Base-by-base conservation (phyloP, 768 basidiomycete species). In the Gloeophyllum trabeum region DNA sequence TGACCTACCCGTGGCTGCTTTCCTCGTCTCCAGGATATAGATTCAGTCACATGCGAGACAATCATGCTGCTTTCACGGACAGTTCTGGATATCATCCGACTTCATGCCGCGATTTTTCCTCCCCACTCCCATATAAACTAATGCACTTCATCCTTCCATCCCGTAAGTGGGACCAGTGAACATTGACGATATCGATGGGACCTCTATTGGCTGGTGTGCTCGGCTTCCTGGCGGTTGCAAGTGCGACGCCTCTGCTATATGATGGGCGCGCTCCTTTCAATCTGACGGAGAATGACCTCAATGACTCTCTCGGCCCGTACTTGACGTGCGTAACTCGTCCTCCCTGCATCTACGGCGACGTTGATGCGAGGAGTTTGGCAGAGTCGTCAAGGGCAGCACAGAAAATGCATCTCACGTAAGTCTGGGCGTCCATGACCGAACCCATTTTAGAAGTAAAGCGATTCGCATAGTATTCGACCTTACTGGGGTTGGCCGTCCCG, bases 221-320 rank as follows among this genome's bases (percentile, higher is more conserved):
- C 28, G 28, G 10, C 28, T 18, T 44, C 13, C 12, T 52, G 12
- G 40, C 39, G 7, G 26, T 45, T n/a, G 48, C 36, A 6, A 41
- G 24, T 5, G 59, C 62, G 2, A 60, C 54, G 1, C 54, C 60
- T 5, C 25, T 74, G 25, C 56, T 79, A 14, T 77, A 65, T 49
- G 74, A 78, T 48, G 75, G 79, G 3, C 71, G 75, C 6, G 71
- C 70, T 3, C 67, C 68, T 0, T 63, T 62, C 40, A 63, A 61
- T 34, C 62, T 73, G 43, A 65, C 62, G 0, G 45, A 51, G n/a
- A 54, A 58, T 6, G 63, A 69, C 40, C 56, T 79, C 24, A 64
- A 78, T 46, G 54, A 52, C 2, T 73, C 69, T 2, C 58, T 54
- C 5, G 73, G 69, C 6, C 75, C 74, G 7, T 79, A 68, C 50